Base-by-base conservation (phyloP, 371 early-diverging fungal genomes). In the Syncephalastrum contaminatum region DNA sequence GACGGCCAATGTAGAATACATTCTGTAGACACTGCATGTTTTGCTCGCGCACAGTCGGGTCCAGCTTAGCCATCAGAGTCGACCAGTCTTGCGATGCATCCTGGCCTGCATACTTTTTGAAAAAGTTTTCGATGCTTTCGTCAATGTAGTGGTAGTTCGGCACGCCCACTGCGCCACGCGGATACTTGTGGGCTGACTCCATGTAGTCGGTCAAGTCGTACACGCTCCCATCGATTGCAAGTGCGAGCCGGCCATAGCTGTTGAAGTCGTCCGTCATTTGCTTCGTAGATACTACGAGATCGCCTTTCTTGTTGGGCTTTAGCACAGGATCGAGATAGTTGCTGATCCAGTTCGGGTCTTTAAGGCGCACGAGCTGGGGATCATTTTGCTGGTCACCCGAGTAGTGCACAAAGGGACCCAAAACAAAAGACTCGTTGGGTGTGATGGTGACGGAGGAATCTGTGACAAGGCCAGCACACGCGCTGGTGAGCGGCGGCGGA, bases 1-100 rank as follows among this genome's bases (percentile, higher is more conserved):
- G 64, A 1, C 88, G 81, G 10, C 96, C 98, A 21, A 87, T 84
- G 62, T 89, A 92, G 62, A 94, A 94, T 12, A 84, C 82, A 53
- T 86, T 84, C 56, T 90, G 82, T 56, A 97, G 69, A 67, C 97
- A 97, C 1, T 60, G 70, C 47, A 65, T 51, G 57, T 75, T 70
- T 15, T 54, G 48, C 15, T 48, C 58, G 1, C 64, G 73, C 45
- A 57, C 68, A n/a, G 39, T 54, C 27, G 54, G 60, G 15, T 54
- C 61, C 65, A 75, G 64, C n/a, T 69, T 43, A 22, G 57, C 52
- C 50, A 80, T 83, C 59, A 77, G 79, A 25, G 70, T 63, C 49
- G 85, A 72, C 78, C 78, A 77, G 39, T 64, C 64, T 7, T 59
- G 48, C 3, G 78, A 70, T 1, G 64, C 67, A 25, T 77, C 78